Evolutionary conservation across 2,329 filamentous ascomycete genomes (phyloP).

Genomic region (Fusarium sp.): DNA sequence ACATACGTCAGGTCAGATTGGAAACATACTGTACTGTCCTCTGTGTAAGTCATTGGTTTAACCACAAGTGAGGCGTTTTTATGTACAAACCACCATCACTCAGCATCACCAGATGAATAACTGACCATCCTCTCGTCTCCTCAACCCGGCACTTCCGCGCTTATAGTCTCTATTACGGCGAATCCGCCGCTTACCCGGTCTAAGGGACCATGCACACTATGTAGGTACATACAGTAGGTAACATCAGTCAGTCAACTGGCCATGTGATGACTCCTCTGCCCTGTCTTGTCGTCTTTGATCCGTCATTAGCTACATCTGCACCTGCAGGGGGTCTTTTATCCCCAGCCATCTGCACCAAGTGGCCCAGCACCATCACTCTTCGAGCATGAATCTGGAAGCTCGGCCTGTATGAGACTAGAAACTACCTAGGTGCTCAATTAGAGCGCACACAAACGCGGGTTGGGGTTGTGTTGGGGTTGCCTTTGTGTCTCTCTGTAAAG

Average conservation of each 20-base stretch:
- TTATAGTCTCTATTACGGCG: constrained; percentile 3
- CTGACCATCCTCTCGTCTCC: constrained; percentile 17
- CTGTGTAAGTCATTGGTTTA: neutral
- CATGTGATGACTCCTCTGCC: constrained; percentile 42
- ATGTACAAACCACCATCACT: constrained; percentile 31
- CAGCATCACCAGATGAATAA: constrained; percentile 29
- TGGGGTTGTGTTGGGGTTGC: constrained; percentile 15
- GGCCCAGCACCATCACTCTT: constrained; percentile 34
- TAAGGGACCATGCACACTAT: constrained; percentile 11
- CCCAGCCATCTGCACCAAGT: constrained; percentile 46
- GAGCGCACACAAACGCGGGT: constrained; percentile 37
- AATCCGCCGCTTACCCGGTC: constrained; percentile 14
- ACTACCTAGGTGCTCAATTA: constrained; percentile 16
- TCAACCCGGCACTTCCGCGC: constrained; percentile 26
- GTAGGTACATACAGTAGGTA: constrained; percentile 4
- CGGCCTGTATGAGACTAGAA: constrained; percentile 29
- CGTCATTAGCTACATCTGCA: constrained; percentile 44
- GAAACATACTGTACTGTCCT: neutral
- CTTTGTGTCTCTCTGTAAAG: constrained; percentile 10
- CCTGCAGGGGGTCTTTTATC: constrained; percentile 31
- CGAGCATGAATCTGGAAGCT: constrained; percentile 40
- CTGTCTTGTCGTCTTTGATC: constrained; percentile 13
- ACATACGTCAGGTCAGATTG: neutral
- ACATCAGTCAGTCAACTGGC: constrained; percentile 35
- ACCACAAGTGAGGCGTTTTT: neutral